Percentiles rank a stretch among this genome's conserved stretches.
Conservation (phyloP, 2,329 filamentous ascomycete genomes). For the Lecanoromycetidae sp. region DNA sequence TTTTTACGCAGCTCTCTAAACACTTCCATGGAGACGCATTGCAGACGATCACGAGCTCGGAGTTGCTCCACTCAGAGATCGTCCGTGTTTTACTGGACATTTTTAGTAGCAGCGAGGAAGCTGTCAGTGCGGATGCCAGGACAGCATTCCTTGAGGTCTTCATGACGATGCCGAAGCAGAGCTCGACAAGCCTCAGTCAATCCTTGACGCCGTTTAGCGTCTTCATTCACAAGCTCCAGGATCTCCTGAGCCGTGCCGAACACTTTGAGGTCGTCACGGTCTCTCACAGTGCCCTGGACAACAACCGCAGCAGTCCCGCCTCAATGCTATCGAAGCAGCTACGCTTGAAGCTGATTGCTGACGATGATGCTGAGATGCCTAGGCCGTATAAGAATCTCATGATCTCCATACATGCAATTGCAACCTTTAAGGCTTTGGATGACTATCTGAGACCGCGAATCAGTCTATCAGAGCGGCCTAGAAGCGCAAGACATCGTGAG, state of each 20-base stretch:
- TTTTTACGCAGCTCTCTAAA: conserved; percentile 65
- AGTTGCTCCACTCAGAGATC: conserved; percentile 80
- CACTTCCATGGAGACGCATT: conserved; percentile 84
- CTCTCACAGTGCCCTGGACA: conserved; percentile 81
- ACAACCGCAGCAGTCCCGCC: conserved; percentile 76
- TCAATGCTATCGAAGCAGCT: conserved; percentile 97
- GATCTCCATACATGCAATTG: conserved; percentile 96
- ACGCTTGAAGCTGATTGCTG: conserved; percentile 73
- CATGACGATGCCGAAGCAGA: conserved; percentile 58
- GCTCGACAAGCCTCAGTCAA: conserved; percentile 51
- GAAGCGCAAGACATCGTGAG: conserved; percentile 45
- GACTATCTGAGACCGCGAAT: conserved; percentile 91
- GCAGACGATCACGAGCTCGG: conserved; percentile 89
- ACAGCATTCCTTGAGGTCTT: conserved; percentile 83
- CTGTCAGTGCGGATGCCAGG: conserved; percentile 48
- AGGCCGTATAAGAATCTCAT: conserved; percentile 83
- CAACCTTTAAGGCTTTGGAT: conserved; percentile 91
- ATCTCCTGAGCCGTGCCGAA: conserved; percentile 88
- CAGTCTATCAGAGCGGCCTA: conserved; percentile 62
- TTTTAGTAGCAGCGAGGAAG: conserved; percentile 51
- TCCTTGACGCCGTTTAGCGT: conserved; percentile 78
- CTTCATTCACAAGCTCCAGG: conserved; percentile 86
- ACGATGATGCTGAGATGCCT: conserved; percentile 83
- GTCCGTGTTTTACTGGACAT: conserved; percentile 73
- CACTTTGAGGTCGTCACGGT: conserved; percentile 97